These are phyloP conservation scores for Trichosporon coremiiforme DNA, from an alignment of 1,284 basidiomycete species.

Conservation along the genomic window DNA sequence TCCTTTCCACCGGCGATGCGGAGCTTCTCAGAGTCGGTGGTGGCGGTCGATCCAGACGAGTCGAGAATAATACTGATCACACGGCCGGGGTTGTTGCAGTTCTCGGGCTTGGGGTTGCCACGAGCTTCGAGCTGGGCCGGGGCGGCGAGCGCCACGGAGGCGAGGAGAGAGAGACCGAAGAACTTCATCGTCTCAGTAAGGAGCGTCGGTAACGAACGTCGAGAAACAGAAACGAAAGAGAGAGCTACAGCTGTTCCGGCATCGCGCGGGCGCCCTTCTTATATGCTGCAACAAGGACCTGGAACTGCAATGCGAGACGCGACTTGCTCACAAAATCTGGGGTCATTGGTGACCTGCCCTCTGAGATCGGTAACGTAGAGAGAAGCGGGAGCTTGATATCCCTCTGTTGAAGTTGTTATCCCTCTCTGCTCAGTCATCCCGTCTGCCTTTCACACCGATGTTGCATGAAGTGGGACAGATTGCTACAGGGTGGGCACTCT, in stretches of 20 bases:
- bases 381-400: background rate
- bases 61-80: conserved; percentile 20
- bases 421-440: background rate
- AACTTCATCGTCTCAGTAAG: conserved; percentile 4
- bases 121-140: background rate
- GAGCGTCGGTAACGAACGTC: conserved; percentile 6
- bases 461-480: background rate
- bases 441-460: background rate
- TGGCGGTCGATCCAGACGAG: conserved; percentile 17
- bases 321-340: background rate
- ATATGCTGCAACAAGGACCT: background rate
- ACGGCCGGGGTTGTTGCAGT: conserved; percentile 21
- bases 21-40: conserved; percentile 18
- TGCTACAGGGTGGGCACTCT: background rate
- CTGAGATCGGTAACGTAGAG: background rate
- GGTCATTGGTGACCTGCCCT: background rate
- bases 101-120: background rate
- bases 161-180: background rate
- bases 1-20: conserved; percentile 15
- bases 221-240: background rate
- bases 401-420: background rate
- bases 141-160: background rate
- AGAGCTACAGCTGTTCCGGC: background rate
- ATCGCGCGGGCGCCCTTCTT: background rate
- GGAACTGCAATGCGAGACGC: background rate